Base-by-base conservation (phyloP, 2,329 filamentous ascomycete species). In the Tothia fuscella region DNA sequence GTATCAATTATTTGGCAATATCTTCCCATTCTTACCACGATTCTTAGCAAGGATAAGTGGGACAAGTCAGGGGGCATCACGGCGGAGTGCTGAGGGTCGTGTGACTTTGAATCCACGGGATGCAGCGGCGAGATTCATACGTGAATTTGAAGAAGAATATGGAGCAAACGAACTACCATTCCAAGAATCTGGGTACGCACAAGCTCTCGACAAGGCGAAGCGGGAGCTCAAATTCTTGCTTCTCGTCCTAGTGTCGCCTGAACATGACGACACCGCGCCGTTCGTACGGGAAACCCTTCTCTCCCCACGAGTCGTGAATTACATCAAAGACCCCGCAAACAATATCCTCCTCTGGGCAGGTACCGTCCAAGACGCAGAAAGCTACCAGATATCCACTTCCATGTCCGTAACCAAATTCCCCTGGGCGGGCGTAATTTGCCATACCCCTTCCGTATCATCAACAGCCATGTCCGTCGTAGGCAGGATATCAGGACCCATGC, bases 121-220 rank as follows among this genome's bases (percentile, higher is more conserved):
- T 55, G 89, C 86, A 1, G 87, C 89, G 0, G 80, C 83, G 20
- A 72, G 91, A 24, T 93, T 96, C 59, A 82, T 85, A 54, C 76
- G 89, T 6, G 88, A 96, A 52, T 94, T 98, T 50, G 87, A 94
- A 53, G 91, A 98, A 61, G 85, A 93, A 53, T 91, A 95, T 55
- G 87, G 86, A 0, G 63, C 69, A 14, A 74, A 78, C 37, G 68
- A 67, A 4, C 63, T 96, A 4, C 79, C 82, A 0, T 94, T 93
- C 59, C 78, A 81, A 50, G 88, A 95, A 55, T 82, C 82, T 39
- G 87, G 89, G 4, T 91, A 96, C 56, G 88, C 93, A 4, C 83
- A 93, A 61, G 87, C 88, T 0, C 76, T 94, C 47, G 91, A 98
- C 55, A 64, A 80, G 28, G 87, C 89, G 5, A 95, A 96, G 66